Conservation (phyloP, 169 alveolate species). For the Cryptosporidium ubiquitum region DNA sequence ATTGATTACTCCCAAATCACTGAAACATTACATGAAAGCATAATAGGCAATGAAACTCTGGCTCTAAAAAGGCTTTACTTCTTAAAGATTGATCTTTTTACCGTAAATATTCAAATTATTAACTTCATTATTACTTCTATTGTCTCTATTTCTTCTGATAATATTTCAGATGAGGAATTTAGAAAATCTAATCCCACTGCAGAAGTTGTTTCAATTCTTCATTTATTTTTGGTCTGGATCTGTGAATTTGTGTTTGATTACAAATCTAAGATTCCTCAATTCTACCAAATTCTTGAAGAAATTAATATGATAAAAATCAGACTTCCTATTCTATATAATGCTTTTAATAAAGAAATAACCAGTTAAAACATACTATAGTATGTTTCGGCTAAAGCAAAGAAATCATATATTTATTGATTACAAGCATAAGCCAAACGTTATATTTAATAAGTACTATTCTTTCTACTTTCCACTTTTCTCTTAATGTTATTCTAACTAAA, state of each 20-base stretch:
- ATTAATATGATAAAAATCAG: constrained; percentile 53
- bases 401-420: too few relatives aligned
- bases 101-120: constrained; percentile 1
- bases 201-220: constrained; percentile 8
- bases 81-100: constrained; percentile 16
- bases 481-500: too few relatives aligned
- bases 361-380: background rate
- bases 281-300: constrained; percentile 51
- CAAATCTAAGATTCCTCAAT: constrained; percentile 23
- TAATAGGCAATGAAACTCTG: constrained; percentile 6
- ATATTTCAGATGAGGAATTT: constrained; percentile 2
- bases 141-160: background rate
- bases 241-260: constrained; percentile 63
- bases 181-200: background rate
- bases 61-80: constrained; percentile 8
- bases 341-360: background rate
- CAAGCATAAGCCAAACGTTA: too few relatives aligned
- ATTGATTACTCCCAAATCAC: constrained; percentile 22
- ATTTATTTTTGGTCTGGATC: constrained; percentile 35
- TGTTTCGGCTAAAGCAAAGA: too few relatives aligned
- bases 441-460: background rate
- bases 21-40: background rate
- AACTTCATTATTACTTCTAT: constrained; percentile 12
- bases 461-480: background rate
- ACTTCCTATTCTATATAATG: constrained; percentile 32